Evolutionary conservation across 345 rosid genomes (phyloP).

Genomic region (thale cress (Arabidopsis thaliana)): DNA sequence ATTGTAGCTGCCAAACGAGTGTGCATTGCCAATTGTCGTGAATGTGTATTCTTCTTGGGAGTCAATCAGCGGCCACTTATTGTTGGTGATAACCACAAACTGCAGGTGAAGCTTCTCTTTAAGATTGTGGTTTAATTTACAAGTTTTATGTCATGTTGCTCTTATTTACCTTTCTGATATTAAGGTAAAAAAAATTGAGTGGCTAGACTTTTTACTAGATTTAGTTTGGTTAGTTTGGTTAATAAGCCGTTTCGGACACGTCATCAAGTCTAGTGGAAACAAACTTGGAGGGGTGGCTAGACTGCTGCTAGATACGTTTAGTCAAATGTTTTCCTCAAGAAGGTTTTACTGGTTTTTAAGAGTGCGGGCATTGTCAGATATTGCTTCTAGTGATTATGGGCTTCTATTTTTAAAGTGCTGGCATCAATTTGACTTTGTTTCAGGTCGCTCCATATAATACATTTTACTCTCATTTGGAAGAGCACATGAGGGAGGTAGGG

Average conservation of each 20-base stretch:
- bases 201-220: slow-evolving; percentile 22
- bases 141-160: slow-evolving; percentile 3
- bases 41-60: slow-evolving; percentile 94
- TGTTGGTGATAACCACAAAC: slow-evolving; percentile 96
- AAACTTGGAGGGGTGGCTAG: neutral
- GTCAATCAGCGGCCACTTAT: slow-evolving; percentile 98
- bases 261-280: slow-evolving; percentile 29
- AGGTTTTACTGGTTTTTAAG: slow-evolving; percentile 8
- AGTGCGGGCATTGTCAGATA: neutral
- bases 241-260: neutral
- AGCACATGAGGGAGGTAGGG: slow-evolving; percentile 88
- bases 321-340: slow-evolving; percentile 15
- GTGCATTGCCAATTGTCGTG: slow-evolving; percentile 96
- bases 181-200: neutral
- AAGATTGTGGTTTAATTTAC: slow-evolving; percentile 1
- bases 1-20: slow-evolving; percentile 85
- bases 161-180: neutral
- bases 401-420: neutral
- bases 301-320: neutral
- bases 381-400: slow-evolving; percentile 8
- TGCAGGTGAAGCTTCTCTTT: slow-evolving; percentile 66
- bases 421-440: slow-evolving; percentile 28
- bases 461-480: slow-evolving; percentile 86
- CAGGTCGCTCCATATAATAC: slow-evolving; percentile 99
- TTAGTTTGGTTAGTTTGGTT: slow-evolving; percentile 25